These are phyloP conservation scores for Pholiota conissans DNA, from an alignment of 768 basidiomycete genomes.

Conservation along the genomic window DNA sequence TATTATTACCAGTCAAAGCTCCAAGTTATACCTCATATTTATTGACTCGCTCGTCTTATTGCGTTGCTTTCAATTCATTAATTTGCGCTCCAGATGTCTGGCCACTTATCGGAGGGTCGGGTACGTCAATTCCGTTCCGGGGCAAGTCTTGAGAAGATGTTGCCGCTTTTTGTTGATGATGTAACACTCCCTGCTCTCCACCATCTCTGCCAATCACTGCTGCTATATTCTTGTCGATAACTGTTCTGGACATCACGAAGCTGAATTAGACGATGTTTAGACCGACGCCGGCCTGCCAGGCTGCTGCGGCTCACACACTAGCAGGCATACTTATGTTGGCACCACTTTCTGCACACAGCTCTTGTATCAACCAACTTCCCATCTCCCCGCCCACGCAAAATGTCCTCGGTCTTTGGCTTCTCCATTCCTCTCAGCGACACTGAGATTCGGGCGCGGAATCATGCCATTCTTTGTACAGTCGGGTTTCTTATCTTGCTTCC, in stretches of 20 bases:
- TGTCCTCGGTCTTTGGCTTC: not conserved
- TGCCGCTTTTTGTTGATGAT: slow-evolving; percentile 5
- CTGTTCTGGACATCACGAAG: slow-evolving; percentile 1
- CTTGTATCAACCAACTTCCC: not conserved
- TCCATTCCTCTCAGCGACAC: slow-evolving; percentile 13
- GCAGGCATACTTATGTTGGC: not conserved
- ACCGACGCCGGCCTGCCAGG: slow-evolving; percentile 7
- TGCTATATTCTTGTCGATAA: not conserved
- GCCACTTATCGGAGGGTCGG: not conserved
- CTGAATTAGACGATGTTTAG: slow-evolving; percentile 3
- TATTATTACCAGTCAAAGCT: slow-evolving; percentile 13
- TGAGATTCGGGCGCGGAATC: slow-evolving; percentile 39
- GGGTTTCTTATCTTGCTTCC: slow-evolving; percentile 63
- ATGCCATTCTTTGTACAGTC: slow-evolving; percentile 50
- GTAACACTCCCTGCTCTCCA: not conserved
- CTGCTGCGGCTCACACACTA: slow-evolving; percentile 21
- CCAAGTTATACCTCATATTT: slow-evolving; percentile 3
- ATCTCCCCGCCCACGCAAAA: not conserved
- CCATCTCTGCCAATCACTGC: not conserved
- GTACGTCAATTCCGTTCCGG: slow-evolving; percentile 12
- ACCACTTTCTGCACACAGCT: not conserved
- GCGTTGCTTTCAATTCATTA: not conserved
- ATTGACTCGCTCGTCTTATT: not conserved
- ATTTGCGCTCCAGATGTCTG: not conserved
- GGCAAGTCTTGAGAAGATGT: slow-evolving; percentile 14